Conservation (phyloP, 768 basidiomycete species). For the Ramaria sp. region DNA sequence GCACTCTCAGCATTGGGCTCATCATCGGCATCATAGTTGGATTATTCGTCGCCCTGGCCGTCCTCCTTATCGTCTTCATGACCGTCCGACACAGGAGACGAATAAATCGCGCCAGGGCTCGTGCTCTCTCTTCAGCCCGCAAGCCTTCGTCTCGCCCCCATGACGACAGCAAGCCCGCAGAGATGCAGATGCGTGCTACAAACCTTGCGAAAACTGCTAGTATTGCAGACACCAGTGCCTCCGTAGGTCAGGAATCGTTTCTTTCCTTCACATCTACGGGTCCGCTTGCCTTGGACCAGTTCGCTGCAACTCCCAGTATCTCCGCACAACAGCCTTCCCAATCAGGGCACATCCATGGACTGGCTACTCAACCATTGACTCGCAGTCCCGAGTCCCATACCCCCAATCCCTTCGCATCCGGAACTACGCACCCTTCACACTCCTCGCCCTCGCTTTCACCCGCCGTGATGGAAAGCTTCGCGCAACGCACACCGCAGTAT, state of each 20-base stretch:
- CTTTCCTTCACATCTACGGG: neutral
- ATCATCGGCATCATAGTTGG: neutral
- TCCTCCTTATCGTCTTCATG: neutral
- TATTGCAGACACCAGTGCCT: neutral
- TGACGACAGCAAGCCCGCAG: neutral
- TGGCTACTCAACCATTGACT: neutral
- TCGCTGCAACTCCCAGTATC: neutral
- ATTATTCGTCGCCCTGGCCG: neutral
- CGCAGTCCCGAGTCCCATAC: neutral
- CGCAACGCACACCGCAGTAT: neutral
- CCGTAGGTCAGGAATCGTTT: neutral
- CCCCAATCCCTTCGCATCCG: neutral
- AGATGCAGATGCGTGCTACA: neutral
- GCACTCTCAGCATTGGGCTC: neutral
- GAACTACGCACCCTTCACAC: neutral
- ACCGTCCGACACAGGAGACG: neutral
- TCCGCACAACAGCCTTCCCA: neutral
- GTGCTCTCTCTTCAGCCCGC: neutral
- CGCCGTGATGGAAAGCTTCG: neutral
- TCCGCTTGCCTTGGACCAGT: neutral
- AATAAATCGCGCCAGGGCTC: neutral
- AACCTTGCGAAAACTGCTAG: neutral
- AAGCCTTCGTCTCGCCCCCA: neutral
- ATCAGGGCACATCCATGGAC: neutral
- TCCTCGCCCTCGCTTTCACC: neutral